Evolutionary conservation across 2,329 filamentous ascomycete genomes (phyloP).

Genomic region (Rutstroemia sp.): DNA sequence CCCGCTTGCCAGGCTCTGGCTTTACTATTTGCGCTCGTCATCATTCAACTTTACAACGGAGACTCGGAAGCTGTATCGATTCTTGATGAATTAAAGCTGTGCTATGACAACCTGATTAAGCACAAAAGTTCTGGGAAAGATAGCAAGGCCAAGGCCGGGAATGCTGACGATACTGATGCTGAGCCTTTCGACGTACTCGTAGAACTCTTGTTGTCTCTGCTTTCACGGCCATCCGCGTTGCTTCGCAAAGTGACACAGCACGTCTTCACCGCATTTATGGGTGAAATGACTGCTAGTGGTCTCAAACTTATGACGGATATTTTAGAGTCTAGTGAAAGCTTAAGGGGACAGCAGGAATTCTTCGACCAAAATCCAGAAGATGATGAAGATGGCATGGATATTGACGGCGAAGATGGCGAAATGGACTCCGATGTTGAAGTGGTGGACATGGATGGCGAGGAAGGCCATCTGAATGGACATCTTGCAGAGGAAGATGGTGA

Average conservation of each 20-base stretch:
- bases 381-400: slow-evolving; percentile 44
- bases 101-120: slow-evolving; percentile 55
- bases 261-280: slow-evolving; percentile 77
- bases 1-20: slow-evolving; percentile 54
- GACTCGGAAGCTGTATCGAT: slow-evolving; percentile 80
- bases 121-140: slow-evolving; percentile 36
- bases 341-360: slow-evolving; percentile 76
- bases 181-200: slow-evolving; percentile 66
- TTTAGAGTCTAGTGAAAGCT: slow-evolving; percentile 70
- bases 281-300: slow-evolving; percentile 65
- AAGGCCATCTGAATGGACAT: slow-evolving; percentile 33
- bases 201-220: slow-evolving; percentile 84
- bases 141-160: slow-evolving; percentile 44
- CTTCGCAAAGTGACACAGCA: slow-evolving; percentile 82
- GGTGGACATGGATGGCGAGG: slow-evolving; percentile 38
- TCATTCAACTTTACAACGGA: slow-evolving; percentile 85
- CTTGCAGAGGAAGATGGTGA: slow-evolving; percentile 38
- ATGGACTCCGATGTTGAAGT: slow-evolving; percentile 42
- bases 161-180: slow-evolving; percentile 41
- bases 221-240: slow-evolving; percentile 75
- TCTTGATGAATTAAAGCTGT: slow-evolving; percentile 72
- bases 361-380: slow-evolving; percentile 65
- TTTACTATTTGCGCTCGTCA: slow-evolving; percentile 73
- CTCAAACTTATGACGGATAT: slow-evolving; percentile 61
- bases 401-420: slow-evolving; percentile 30